A percentile compares a stretch with the other conserved stretches of the same genome.
Conservation (phyloP, 495 filamentous ascomycete genomes). For the Penicillium desertorum region DNA sequence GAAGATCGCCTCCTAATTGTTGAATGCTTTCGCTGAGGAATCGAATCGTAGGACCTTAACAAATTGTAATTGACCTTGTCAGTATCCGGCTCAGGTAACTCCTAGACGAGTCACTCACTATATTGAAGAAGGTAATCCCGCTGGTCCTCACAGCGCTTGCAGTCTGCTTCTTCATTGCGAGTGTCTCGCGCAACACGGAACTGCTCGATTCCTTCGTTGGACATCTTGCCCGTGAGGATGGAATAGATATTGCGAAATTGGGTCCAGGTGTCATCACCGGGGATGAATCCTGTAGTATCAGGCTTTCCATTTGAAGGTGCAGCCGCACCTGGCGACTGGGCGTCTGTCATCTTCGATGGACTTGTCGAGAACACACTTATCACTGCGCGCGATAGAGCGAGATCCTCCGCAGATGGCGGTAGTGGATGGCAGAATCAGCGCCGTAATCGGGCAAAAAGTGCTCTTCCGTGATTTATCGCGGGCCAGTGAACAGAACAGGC, state of each 20-base stretch:
- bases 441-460: slow-evolving; percentile 5
- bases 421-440: slow-evolving; percentile 31
- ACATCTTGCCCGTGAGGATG: slow-evolving; percentile 69
- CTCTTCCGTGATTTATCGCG: slow-evolving; percentile 1
- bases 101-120: slow-evolving; percentile 45
- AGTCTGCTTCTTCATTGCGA: slow-evolving; percentile 67
- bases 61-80: slow-evolving; percentile 4
- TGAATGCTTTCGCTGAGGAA: slow-evolving; percentile 78
- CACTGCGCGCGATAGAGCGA: slow-evolving; percentile 14
- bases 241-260: slow-evolving; percentile 80
- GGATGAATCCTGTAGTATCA: slow-evolving; percentile 40
- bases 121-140: slow-evolving; percentile 77
- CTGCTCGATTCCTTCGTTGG: slow-evolving; percentile 62
- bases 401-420: slow-evolving; percentile 40
- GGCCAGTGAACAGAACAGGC: slow-evolving; percentile 1
- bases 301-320: slow-evolving; percentile 24
- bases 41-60: slow-evolving; percentile 69
- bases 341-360: slow-evolving; percentile 35
- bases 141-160: slow-evolving; percentile 71
- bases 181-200: slow-evolving; percentile 69
- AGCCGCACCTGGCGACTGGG: slow-evolving; percentile 26
- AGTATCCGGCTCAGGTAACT: slow-evolving; percentile 3
- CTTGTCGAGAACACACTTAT: background rate
- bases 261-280: slow-evolving; percentile 61
- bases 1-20: slow-evolving; percentile 72